Evolutionary conservation across 2,329 filamentous ascomycete genomes (phyloP), one percentile per base, ranked within the genome.

Genomic region (Arthrobotrys pseudoclavata): DNA sequence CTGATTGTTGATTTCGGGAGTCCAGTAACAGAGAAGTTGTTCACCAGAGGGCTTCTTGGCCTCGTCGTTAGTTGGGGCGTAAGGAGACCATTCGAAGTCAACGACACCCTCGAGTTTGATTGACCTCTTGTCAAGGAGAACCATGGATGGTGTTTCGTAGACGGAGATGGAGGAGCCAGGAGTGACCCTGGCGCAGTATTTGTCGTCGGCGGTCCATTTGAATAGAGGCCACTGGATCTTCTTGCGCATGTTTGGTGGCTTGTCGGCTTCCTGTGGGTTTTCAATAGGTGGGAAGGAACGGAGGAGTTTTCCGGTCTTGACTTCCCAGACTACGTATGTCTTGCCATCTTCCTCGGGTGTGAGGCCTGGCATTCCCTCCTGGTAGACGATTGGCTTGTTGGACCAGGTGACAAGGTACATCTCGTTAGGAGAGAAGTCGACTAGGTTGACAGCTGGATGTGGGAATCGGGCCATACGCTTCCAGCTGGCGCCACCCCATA

Each of bases 271-370:
- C 69, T 90, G 90, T 61, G 88, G 87, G 13, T 92, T 86, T 81
- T 99, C 96, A 79, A 97, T 88, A 81, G 95, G 97, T 79, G 93
- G 90, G 83, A 99, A 99, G 0, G 96, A 98, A 79, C 96, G 92
- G 62, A 99, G 88, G 70, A 95, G 93, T 84, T 95, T 92, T 82
- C 90, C 91, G 9, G 95, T 96, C 64, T 92, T 92, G 79, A 98
- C 91, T 83, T 98, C 95, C 96, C 96, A 99, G 83, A 99, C 94
- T 83, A 99, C 92, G 85, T 98, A 98, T 88, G 98, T 97, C 88
- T 98, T 98, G 84, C 96, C 96, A 82, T 99, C 95, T 83, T 99
- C 96, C 82, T 98, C 96, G 77, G 94, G 87, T 2, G 92, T 91
- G 62, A 97, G 87, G n/a, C 91, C 87, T 1, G 92, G 91, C 84